Conservation (phyloP, 2,329 filamentous ascomycete species). For the Aureobasidium mangrovei region DNA sequence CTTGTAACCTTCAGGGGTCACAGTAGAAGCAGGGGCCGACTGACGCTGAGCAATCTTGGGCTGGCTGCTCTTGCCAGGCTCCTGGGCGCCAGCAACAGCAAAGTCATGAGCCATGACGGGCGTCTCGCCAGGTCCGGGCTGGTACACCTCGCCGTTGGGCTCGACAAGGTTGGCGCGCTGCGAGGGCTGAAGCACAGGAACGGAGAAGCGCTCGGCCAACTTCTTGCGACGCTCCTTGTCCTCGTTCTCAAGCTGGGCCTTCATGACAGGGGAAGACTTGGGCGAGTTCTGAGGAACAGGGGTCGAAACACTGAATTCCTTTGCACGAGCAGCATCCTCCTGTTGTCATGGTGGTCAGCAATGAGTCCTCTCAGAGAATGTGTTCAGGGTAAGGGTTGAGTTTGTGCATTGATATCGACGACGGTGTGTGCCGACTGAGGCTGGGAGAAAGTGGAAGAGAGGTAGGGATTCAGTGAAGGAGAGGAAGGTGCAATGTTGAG, state of each 20-base stretch:
- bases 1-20: neutral
- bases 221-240: too few relatives aligned
- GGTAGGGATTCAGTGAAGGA: too few relatives aligned
- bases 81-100: neutral
- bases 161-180: neutral
- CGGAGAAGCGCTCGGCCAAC: too few relatives aligned
- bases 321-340: neutral
- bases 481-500: too few relatives aligned
- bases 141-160: neutral
- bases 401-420: too few relatives aligned
- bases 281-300: neutral
- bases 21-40: too few relatives aligned
- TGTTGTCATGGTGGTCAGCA: too few relatives aligned
- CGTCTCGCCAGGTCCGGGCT: neutral
- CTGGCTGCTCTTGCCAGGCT: neutral
- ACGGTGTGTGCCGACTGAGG: too few relatives aligned
- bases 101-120: neutral
- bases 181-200: neutral
- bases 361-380: too few relatives aligned
- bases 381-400: too few relatives aligned
- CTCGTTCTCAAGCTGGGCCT: too few relatives aligned
- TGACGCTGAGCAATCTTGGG: neutral
- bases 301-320: neutral
- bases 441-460: too few relatives aligned
- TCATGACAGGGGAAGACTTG: neutral